Evolutionary conservation across 1,139 yeast genomes (phyloP).

Genomic region (Chernovozyma aurita): DNA sequence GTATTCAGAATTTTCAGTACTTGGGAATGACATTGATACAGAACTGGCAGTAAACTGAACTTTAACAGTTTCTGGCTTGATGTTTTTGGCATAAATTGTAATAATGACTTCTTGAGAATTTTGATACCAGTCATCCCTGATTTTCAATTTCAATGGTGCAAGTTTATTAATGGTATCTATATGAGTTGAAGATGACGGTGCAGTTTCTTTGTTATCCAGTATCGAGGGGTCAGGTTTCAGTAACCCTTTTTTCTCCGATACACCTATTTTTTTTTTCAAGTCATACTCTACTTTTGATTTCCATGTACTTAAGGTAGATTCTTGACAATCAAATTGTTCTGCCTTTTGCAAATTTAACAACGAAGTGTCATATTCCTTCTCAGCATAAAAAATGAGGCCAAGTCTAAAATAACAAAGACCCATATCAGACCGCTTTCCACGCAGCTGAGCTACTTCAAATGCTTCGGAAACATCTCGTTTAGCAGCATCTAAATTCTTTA

Average conservation of each 20-base stretch:
- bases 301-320: constrained; percentile 50
- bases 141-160: constrained; percentile 40
- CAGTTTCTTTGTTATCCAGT: constrained; percentile 2
- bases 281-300: constrained; percentile 40
- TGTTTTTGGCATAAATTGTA: constrained; percentile 67
- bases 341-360: constrained; percentile 47
- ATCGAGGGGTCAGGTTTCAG: constrained; percentile 6
- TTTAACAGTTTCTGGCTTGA: constrained; percentile 42
- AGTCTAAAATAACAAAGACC: constrained; percentile 59
- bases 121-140: constrained; percentile 82
- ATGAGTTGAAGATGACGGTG: constrained; percentile 19
- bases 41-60: constrained; percentile 31
- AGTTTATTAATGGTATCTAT: constrained; percentile 32
- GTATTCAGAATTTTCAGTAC: constrained; percentile 43
- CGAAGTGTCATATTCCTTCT: constrained; percentile 47
- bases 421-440: constrained; percentile 50
- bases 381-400: constrained; percentile 46
- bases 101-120: constrained; percentile 52
- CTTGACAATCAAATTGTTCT: constrained; percentile 40
- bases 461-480: constrained; percentile 53
- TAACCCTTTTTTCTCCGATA: constrained; percentile 10
- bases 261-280: constrained; percentile 13
- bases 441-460: constrained; percentile 44
- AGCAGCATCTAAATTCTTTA: constrained; percentile 47
- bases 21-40: constrained; percentile 43